Base-by-base conservation (phyloP, 2,329 filamentous ascomycete genomes). In the Penicillium rolfsii region DNA sequence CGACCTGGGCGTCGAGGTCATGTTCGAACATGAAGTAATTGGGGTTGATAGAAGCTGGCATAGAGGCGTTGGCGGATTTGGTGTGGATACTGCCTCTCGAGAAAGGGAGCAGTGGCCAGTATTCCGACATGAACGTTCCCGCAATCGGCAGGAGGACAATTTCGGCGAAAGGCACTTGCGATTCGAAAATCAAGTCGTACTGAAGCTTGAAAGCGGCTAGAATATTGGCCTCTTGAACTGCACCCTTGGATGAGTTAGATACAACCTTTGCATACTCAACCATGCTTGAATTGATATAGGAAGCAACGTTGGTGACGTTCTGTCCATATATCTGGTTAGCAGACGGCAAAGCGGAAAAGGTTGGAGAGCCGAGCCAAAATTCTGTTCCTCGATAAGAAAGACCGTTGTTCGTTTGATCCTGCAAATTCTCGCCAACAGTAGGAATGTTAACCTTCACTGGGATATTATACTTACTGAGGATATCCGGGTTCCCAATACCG, bases 401-500 rank as follows among this genome's bases (percentile, higher is more conserved):
- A 2, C 56, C 66, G 41, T 66, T 72, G 61, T 73, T 73, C 8
- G 67, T 71, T 48, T 81, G 80, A 55, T 83, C 81, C 58, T 83
- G 81, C 59, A 83, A 70, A 61, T 82, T 82, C 57, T 80, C 78
- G 12, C 82, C 82, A 3, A 84, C 80, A 14, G 77, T 77, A 9
- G 78, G 58, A 8, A 73, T 64, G 53, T 74, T 63, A 46, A 76
- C 67, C 33, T 65, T 65, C 19, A 72, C 53, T 9, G 69, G 53
- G 33, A 76, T 73, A 46, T 70, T 58, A 57, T 69, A 61, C 48
- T 70, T 64, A 1, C 53, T 33, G 7, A 76, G 70, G 26, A 75
- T 69, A 35, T 64, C 61, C 11, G 72, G 70, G 52, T 73, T 75
- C 65, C 87, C 87, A 41, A 89, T 78, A 0, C 87, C 87, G 0